Evolutionary conservation across 2,329 filamentous ascomycete species (phyloP).

Genomic region (Xylaria sp.): DNA sequence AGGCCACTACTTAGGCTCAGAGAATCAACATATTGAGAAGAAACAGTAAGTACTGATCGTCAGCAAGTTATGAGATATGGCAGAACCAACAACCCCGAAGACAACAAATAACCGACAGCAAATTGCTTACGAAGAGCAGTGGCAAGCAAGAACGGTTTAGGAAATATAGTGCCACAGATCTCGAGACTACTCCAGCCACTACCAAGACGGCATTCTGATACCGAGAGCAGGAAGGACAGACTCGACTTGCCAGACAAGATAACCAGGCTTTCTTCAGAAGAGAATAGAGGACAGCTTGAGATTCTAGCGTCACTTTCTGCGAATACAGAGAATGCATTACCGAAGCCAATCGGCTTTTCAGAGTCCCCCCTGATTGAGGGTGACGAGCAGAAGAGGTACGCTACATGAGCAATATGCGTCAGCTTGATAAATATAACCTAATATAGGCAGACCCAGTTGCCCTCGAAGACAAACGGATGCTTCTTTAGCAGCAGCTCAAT

Average conservation of each 20-base stretch:
- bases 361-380: neutral
- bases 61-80: slow-evolving; percentile 5
- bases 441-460: neutral
- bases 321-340: neutral
- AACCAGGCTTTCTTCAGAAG: neutral
- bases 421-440: neutral
- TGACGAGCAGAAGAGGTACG: slow-evolving; percentile 11
- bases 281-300: neutral
- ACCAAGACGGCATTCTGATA: slow-evolving; percentile 19
- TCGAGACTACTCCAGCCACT: neutral
- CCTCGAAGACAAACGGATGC: slow-evolving; percentile 7
- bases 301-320: neutral
- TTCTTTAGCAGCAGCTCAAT: slow-evolving; percentile 19
- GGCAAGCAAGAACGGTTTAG: slow-evolving; percentile 1
- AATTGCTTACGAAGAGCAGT: slow-evolving; percentile 17
- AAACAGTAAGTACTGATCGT: neutral
- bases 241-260: slow-evolving; percentile 1
- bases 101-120: neutral
- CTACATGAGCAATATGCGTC: neutral
- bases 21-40: neutral
- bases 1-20: no score
- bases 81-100: neutral
- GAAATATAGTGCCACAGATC: neutral
- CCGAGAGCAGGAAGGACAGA: slow-evolving; percentile 11
- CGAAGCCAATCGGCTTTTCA: neutral